Conservation (phyloP, 352 stramenopile genomes). For the Thalassiosira hispida region DNA sequence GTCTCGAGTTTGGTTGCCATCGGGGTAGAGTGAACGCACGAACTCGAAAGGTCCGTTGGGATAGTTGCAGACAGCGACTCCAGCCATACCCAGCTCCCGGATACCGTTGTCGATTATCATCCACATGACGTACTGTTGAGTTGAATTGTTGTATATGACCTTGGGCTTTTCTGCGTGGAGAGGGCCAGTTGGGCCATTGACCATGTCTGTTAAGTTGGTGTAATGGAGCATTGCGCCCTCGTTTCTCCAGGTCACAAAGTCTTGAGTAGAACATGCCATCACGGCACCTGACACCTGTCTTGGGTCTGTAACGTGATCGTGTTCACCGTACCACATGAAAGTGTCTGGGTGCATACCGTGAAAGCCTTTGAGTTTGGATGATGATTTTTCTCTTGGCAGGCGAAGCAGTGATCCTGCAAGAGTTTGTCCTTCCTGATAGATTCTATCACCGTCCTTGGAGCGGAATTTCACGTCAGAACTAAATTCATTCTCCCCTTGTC, state of each 20-base stretch:
- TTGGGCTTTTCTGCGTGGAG: constrained; percentile 90
- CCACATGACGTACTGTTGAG: constrained; percentile 95
- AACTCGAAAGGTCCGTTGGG: constrained; percentile 93
- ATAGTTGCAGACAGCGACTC: constrained; percentile 89
- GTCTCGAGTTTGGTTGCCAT: constrained; percentile 95
- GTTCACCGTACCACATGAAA: constrained; percentile 86
- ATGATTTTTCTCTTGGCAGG: constrained; percentile 27
- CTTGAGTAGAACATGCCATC: constrained; percentile 91
- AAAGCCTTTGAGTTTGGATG: constrained; percentile 15
- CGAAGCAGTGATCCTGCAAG: constrained; percentile 67
- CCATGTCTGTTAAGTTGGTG: constrained; percentile 91
- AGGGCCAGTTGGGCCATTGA: constrained; percentile 59
- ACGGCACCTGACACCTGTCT: constrained; percentile 82
- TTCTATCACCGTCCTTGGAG: constrained; percentile 51
- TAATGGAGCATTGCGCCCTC: constrained; percentile 95
- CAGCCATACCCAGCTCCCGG: constrained; percentile 89
- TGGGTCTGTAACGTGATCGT: constrained; percentile 59
- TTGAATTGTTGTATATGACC: constrained; percentile 90
- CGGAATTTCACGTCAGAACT: constrained; percentile 73
- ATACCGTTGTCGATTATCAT: constrained; percentile 91
- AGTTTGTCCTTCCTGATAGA: constrained; percentile 45
- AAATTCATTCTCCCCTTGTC: constrained; percentile 86
- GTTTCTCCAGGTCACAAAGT: constrained; percentile 92
- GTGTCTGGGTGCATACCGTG: constrained; percentile 44
- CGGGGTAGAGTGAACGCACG: constrained; percentile 90